Base-by-base conservation (phyloP, 2,329 filamentous ascomycete genomes). In the Alternaria conjuncta region DNA sequence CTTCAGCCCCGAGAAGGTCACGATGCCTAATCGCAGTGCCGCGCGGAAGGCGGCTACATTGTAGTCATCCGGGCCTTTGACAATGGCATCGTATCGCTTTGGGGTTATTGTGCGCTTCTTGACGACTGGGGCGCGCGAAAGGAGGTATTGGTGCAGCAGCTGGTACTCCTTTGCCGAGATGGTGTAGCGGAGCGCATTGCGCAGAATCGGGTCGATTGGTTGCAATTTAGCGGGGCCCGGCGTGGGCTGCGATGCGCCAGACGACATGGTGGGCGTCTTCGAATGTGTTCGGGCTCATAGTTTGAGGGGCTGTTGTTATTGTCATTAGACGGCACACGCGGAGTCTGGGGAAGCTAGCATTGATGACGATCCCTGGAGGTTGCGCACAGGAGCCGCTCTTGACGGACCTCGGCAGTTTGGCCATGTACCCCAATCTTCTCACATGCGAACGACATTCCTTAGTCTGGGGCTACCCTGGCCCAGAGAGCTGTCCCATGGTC, bases 111-210 rank as follows among this genome's bases (percentile, higher is more conserved):
- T 79, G 65, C 82, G 83, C 66, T 84, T 86, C 82, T 87, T 81
- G 75, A 91, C 79, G 73, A 86, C 80, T 82, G 84, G 81, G 6
- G 92, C 90, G 50, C 90, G 89, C 64, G 92, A 93, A 55, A 96
- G 86, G 57, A 97, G 86, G 76, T 94, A 94, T 75, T 91, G 90
- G 80, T 97, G 93, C 18, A 97, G 87, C 1, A 90, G 84, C 70
- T 92, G 90, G 80, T 97, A 97, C 79, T 97, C 94, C 79, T 90
- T 89, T 45, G 93, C 89, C 76, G 94, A 93, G 57, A 90, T 80
- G 61, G 92, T 96, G 81, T 97, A 94, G 70, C 94, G 90, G 63
- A 97, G 85, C 46, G 93, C 90, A 79, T 96, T 96, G 80, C 92
- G 92, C 60, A 96, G 86, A 66, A 96, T 86, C 6, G 92, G 91